Evolutionary conservation across 495 filamentous ascomycete genomes (phyloP), one percentile per base, ranked within the genome.

Genomic region (Neurospora cerealis): DNA sequence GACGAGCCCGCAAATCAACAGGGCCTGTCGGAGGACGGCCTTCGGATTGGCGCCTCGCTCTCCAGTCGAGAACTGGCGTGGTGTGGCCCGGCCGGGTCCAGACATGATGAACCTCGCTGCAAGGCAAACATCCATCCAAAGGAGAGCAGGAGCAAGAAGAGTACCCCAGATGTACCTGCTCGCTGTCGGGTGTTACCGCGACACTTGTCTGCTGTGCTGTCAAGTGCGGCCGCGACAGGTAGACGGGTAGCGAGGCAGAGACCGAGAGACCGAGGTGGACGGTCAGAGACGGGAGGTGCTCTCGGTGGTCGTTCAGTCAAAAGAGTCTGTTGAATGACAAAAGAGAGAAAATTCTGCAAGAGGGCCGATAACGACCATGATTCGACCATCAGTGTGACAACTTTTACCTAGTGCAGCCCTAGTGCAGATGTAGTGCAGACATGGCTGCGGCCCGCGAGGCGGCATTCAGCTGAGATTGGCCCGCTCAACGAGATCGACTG

Each of bases 401-500:
- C 75, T 74, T 73, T 74, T 78, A 73, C 78, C 79, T 81, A 77
- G 78, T 66, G 32, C 54, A 75, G 79, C 73, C 75, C 76, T 82
- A 76, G 78, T 83, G 37, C 37, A 38, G 37, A 38, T 38, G 37
- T 38, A 38, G 38, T 39, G 82, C 79, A 83, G 76, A 74, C 74
- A 42, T 75, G 76, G 79, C 75, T 79, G 77, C 79, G 82, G 81
- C 76, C 80, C 78, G 81, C 76, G 73, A 69, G 78, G 78, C 77
- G 77, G 79, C 78, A 76, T 72, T 76, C 76, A 77, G 72, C 73
- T 70, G 76, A 81, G 81, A 83, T 83, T 83, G 81, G 81, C 78
- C 79, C 79, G 71, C 70, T 48, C 74, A 78, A 72, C 72, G 70
- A 81, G 78, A 80, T 82, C 80, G 77, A 72, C 69, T 78, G 77